Conservation (phyloP, 257 asterid genomes). For the Jaltomata sinuosa region DNA sequence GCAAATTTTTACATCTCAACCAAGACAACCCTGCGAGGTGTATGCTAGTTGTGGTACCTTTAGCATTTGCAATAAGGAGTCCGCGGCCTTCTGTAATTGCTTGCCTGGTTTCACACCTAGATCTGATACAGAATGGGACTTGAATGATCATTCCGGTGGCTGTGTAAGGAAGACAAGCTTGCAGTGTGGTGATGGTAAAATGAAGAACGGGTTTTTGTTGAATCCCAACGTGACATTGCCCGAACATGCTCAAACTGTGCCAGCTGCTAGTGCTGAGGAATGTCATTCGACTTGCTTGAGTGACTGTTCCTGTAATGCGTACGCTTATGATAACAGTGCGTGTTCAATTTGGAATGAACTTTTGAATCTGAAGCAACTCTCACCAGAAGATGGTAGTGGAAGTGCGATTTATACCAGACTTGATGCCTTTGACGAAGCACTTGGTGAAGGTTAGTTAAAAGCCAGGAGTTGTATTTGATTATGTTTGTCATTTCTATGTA, state of each 20-base stretch:
- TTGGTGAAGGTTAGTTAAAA: background rate
- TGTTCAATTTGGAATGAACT: constrained; percentile 3
- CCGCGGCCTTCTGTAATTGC: constrained; percentile 33
- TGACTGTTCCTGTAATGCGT: constrained; percentile 1
- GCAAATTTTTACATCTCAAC: constrained; percentile 42
- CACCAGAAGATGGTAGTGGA: background rate
- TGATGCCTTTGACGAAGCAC: background rate
- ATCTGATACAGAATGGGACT: constrained; percentile 25
- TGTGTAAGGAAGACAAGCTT: background rate
- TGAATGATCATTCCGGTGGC: constrained; percentile 41
- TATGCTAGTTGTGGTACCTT: constrained; percentile 45
- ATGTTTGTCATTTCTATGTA: background rate
- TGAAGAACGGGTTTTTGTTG: background rate
- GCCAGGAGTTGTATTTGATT: background rate
- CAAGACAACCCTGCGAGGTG: constrained; percentile 49
- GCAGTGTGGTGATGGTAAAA: background rate
- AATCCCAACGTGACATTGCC: background rate
- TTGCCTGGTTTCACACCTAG: constrained; percentile 25
- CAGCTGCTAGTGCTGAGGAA: background rate
- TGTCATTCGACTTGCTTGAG: constrained; percentile 1
- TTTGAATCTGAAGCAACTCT: background rate
- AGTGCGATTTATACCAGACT: background rate
- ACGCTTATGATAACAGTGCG: background rate
- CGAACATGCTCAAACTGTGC: background rate
- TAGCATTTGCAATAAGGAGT: constrained; percentile 32